phyloP scores from a whole-genome alignment of 1,139 yeast genomes.

The Geotrichum histeridarum region DNA sequence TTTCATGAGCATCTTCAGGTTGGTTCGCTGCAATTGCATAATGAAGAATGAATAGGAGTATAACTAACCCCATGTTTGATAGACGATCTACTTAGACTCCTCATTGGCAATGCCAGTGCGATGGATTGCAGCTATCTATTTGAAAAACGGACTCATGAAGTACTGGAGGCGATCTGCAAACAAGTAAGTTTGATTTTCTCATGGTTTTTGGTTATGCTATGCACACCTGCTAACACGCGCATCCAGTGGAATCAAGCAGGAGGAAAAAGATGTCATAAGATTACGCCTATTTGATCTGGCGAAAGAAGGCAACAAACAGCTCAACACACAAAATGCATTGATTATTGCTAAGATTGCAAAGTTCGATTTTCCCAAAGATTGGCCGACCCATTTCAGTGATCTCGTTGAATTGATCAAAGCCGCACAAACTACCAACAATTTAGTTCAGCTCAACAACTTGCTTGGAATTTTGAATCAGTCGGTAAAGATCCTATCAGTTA shows the following conservation, averaged over 20 bases:
- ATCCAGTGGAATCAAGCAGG: conserved; percentile 49
- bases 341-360: conserved; percentile 73
- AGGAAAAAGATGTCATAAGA: conserved; percentile 65
- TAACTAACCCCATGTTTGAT: neutral
- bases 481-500: conserved; percentile 65
- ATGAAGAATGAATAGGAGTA: neutral
- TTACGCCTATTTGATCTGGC: conserved; percentile 53
- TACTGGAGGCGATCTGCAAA: conserved; percentile 71
- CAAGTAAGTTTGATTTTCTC: conserved; percentile 18
- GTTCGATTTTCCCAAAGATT: conserved; percentile 77
- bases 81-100: conserved; percentile 52
- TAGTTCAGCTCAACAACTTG: conserved; percentile 54
- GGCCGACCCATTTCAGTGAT: conserved; percentile 76
- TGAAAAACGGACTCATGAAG: conserved; percentile 80
- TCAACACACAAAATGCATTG: conserved; percentile 78
- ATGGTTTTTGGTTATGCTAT: too few relatives aligned
- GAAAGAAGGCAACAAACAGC: conserved; percentile 66
- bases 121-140: conserved; percentile 82
- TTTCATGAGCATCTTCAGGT: conserved; percentile 55
- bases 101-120: conserved; percentile 59
- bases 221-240: neutral
- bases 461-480: conserved; percentile 69
- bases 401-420: conserved; percentile 48
- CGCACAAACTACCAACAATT: conserved; percentile 41
- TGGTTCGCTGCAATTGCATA: conserved; percentile 1